phyloP scores from a whole-genome alignment of 2,329 filamentous ascomycete genomes.

The Peltaster fructicola region DNA sequence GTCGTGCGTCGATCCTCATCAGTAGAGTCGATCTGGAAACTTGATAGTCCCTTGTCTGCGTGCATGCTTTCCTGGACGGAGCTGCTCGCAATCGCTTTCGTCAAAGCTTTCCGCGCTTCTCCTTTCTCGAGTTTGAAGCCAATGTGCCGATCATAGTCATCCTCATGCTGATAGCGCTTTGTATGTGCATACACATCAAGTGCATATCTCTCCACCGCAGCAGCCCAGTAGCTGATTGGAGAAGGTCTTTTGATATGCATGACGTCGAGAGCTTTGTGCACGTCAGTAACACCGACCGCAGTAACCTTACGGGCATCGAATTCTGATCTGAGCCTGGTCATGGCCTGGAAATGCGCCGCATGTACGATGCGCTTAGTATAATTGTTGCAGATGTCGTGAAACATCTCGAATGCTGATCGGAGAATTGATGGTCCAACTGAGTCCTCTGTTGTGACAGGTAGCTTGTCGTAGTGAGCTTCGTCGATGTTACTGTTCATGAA shows the following conservation, averaged over 20 bases:
- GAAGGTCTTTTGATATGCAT: slow-evolving; percentile 32
- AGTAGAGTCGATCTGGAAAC: no score
- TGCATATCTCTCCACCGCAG: slow-evolving; percentile 33
- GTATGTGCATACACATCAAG: slow-evolving; percentile 35
- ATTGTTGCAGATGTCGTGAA: slow-evolving; percentile 49
- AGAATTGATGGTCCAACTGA: slow-evolving; percentile 49
- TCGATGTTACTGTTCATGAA: slow-evolving; percentile 70
- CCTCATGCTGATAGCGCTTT: no score
- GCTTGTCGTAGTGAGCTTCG: slow-evolving; percentile 26
- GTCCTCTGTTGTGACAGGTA: slow-evolving; percentile 26
- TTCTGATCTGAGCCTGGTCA: slow-evolving; percentile 44
- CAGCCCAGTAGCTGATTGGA: slow-evolving; percentile 34
- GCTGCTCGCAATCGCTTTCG: slow-evolving; percentile 5
- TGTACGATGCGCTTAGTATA: slow-evolving; percentile 55
- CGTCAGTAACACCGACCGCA: slow-evolving; percentile 25
- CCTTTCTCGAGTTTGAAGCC: no score
- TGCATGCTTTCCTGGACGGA: no score
- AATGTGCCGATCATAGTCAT: no score
- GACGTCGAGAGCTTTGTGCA: slow-evolving; percentile 36
- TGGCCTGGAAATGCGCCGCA: slow-evolving; percentile 50
- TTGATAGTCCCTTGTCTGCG: no score
- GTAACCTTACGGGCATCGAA: slow-evolving; percentile 12
- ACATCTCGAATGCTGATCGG: slow-evolving; percentile 57
- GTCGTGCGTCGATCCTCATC: no score
- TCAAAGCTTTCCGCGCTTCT: no score